phyloP scores from a whole-genome alignment of 2,329 filamentous ascomycete species.

The Trichophaea hybrida region DNA sequence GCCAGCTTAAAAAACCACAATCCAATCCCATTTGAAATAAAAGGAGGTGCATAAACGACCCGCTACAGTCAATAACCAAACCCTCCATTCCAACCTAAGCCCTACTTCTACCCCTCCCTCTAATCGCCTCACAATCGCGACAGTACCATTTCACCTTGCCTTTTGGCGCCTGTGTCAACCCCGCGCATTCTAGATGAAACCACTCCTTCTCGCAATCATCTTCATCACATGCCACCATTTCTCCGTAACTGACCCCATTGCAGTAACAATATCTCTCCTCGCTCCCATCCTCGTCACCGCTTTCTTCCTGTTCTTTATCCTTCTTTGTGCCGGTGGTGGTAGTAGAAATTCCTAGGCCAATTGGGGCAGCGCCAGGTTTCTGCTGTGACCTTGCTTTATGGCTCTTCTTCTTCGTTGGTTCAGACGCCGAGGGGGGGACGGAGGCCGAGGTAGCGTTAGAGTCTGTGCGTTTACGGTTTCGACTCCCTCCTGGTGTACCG shows the following conservation, averaged over 20 bases:
- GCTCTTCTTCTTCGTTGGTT: background rate
- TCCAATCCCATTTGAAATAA: too few species aligned
- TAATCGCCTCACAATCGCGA: slow-evolving; percentile 45
- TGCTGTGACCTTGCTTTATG: background rate
- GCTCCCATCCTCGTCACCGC: slow-evolving; percentile 47
- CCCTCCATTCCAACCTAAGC: background rate
- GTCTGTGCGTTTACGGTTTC: slow-evolving; percentile 28
- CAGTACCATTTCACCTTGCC: slow-evolving; percentile 73
- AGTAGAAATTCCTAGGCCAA: slow-evolving; percentile 4
- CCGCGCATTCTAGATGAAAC: slow-evolving; percentile 75
- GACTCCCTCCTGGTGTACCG: background rate
- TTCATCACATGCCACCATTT: slow-evolving; percentile 84
- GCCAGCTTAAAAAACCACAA: too few species aligned
- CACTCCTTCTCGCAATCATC: slow-evolving; percentile 66
- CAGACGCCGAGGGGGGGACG: slow-evolving; percentile 45
- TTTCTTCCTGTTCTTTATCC: slow-evolving; percentile 57
- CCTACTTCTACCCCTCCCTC: background rate
- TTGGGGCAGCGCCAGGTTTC: background rate
- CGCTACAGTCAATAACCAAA: background rate
- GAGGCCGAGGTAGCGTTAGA: slow-evolving; percentile 63
- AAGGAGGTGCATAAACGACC: too few species aligned
- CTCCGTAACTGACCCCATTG: slow-evolving; percentile 68
- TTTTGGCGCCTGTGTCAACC: slow-evolving; percentile 62
- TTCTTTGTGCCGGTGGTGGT: slow-evolving; percentile 29
- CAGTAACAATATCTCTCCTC: slow-evolving; percentile 68